Percentiles rank a stretch among this genome's conserved stretches.
Conservation (phyloP, 2,329 filamentous ascomycete species). For the Trichoderma aggressivum region DNA sequence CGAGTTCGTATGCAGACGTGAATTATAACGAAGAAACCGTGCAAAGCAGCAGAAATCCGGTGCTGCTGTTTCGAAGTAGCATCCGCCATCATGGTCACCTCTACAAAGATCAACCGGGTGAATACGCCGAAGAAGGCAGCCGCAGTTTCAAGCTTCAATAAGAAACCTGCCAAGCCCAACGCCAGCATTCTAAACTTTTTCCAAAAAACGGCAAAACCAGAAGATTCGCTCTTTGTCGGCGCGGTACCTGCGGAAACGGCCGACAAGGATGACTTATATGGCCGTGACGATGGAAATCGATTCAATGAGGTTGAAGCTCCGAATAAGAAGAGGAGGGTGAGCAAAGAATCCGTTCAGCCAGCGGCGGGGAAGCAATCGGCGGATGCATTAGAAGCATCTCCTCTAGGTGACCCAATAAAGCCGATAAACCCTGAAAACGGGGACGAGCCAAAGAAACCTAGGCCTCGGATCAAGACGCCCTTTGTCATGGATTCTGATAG, state of each 20-base stretch:
- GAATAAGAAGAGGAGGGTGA: conserved; percentile 31
- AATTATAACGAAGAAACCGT: not conserved
- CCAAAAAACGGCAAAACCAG: conserved; percentile 61
- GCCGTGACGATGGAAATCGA: conserved; percentile 27
- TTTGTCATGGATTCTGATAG: conserved; percentile 70
- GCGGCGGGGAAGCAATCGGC: not conserved
- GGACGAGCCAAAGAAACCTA: conserved; percentile 22
- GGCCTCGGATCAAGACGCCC: conserved; percentile 39
- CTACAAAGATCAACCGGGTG: conserved; percentile 33
- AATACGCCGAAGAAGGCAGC: conserved; percentile 33
- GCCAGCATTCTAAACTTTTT: conserved; percentile 72
- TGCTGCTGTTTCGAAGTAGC: not conserved
- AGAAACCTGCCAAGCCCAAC: conserved; percentile 47
- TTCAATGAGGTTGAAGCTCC: conserved; percentile 36
- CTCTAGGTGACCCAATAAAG: conserved; percentile 26
- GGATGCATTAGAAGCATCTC: not conserved
- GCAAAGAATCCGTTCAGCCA: conserved; percentile 22
- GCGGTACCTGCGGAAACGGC: conserved; percentile 21
- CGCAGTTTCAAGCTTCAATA: conserved; percentile 26
- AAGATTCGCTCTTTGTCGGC: conserved; percentile 57
- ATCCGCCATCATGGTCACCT: conserved; percentile 32
- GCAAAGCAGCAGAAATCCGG: not conserved
- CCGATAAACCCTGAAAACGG: conserved; percentile 28
- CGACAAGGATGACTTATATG: conserved; percentile 30
- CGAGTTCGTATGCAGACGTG: conserved; percentile 1